Conservation (phyloP, 306 rosid genomes). For the Vigna angularis region DNA sequence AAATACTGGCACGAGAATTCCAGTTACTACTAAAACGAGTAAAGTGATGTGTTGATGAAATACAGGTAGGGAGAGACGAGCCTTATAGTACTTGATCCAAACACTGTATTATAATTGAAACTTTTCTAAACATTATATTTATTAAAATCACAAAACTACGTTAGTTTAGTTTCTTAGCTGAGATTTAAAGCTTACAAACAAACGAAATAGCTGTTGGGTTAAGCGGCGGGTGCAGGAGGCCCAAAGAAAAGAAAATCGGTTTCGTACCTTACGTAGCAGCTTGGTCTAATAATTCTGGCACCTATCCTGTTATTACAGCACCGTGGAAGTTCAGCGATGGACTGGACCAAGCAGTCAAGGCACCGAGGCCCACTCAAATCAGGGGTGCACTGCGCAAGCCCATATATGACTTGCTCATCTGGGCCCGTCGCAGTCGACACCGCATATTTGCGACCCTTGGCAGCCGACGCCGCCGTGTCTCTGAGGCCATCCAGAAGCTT, state of each 20-base stretch:
- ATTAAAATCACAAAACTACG: too few relatives aligned
- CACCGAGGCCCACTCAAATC: conserved; percentile 40
- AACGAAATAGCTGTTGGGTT: too few relatives aligned
- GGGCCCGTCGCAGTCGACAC: not conserved
- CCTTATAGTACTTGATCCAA: too few relatives aligned
- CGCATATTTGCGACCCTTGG: conserved; percentile 25
- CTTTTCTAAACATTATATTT: too few relatives aligned
- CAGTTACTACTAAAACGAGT: too few relatives aligned
- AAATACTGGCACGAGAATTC: too few relatives aligned
- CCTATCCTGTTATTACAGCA: conserved; percentile 38
- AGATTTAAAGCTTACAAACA: too few relatives aligned
- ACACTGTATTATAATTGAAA: too few relatives aligned
- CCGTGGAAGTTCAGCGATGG: not conserved
- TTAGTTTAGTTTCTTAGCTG: too few relatives aligned
- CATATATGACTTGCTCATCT: conserved; percentile 7
- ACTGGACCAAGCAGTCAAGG: conserved; percentile 23
- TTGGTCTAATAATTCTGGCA: conserved; percentile 38
- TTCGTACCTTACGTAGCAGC: conserved; percentile 46
- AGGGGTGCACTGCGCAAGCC: conserved; percentile 53
- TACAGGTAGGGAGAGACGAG: too few relatives aligned
- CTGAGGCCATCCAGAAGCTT: not conserved
- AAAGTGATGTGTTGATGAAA: too few relatives aligned
- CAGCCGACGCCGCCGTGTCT: not conserved
- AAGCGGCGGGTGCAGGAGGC: not conserved
- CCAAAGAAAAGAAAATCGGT: not conserved